phyloP scores from a whole-genome alignment of 1,284 basidiomycete species.

The Tylopilus orsonianus region DNA sequence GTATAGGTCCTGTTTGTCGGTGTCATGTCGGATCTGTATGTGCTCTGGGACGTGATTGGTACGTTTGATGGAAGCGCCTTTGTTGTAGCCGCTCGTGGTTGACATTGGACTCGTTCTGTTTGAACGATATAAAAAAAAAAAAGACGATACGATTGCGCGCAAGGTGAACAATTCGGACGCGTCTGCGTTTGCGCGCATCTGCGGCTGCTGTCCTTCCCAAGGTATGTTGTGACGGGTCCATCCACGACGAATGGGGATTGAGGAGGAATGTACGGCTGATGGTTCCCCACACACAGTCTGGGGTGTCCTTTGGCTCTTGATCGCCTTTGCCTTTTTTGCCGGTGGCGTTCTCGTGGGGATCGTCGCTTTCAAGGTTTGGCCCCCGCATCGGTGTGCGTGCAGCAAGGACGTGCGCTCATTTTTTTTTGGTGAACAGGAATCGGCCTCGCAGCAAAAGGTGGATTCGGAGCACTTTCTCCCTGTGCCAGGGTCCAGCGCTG shows the following conservation, averaged over 20 bases:
- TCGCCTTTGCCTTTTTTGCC: conserved; percentile 81
- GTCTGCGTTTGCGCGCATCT: conserved; percentile 83
- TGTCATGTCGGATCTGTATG: conserved; percentile 92
- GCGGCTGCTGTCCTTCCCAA: conserved; percentile 77
- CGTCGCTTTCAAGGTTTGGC: conserved; percentile 88
- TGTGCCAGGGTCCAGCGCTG: conserved; percentile 53
- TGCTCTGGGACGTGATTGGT: conserved; percentile 86
- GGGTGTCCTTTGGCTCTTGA: conserved; percentile 90
- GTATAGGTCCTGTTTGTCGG: conserved; percentile 86
- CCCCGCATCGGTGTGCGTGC: too few relatives aligned
- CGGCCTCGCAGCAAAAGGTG: conserved; percentile 49
- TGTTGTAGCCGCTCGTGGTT: too few relatives aligned
- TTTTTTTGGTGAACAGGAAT: too few relatives aligned
- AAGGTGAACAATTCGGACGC: conserved; percentile 95
- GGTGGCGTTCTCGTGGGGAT: conserved; percentile 82
- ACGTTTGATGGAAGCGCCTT: too few relatives aligned
- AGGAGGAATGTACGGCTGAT: too few relatives aligned
- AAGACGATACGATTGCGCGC: conserved; percentile 87
- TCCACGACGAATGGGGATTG: too few relatives aligned
- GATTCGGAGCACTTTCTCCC: conserved; percentile 61
- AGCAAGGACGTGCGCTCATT: too few relatives aligned
- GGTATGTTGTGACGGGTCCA: too few relatives aligned
- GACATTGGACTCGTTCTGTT: too few relatives aligned
- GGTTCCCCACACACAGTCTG: conserved; percentile 49
- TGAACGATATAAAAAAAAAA: too few relatives aligned